Percentiles rank a stretch among this genome's conserved stretches.
phyloP scores from a whole-genome alignment of 352 stramenopile genomes.

The Phytophthora foliorum region DNA sequence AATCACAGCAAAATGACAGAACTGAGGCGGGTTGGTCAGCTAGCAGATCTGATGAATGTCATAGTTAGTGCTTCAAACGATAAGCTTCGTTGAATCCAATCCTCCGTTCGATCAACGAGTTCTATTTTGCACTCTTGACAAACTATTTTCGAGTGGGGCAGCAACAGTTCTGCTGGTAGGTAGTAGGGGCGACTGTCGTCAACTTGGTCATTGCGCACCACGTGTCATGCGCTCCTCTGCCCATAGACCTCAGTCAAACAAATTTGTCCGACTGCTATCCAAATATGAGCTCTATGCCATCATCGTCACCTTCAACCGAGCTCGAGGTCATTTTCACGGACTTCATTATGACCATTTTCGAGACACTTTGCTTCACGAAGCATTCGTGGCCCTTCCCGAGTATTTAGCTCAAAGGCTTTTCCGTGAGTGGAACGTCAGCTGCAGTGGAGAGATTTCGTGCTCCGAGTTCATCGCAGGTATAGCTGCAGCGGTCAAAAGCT shows the following conservation, averaged over 20 bases:
- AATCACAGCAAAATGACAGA: background rate
- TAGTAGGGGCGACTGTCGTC: too few species aligned
- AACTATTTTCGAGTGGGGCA: too few species aligned
- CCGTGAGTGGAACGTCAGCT: slow-evolving; percentile 42
- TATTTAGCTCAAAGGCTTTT: slow-evolving; percentile 49
- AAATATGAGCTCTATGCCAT: slow-evolving; percentile 34
- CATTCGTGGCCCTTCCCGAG: slow-evolving; percentile 41
- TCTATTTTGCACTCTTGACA: background rate
- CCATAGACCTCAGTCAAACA: background rate
- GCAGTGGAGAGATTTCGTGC: slow-evolving; percentile 32
- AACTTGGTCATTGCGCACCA: background rate
- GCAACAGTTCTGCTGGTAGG: too few species aligned
- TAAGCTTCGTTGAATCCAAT: background rate
- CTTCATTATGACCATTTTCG: slow-evolving; percentile 47
- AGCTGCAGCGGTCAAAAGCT: slow-evolving; percentile 40
- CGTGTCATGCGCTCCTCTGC: background rate
- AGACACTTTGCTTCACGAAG: slow-evolving; percentile 50
- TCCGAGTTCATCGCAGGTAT: slow-evolving; percentile 53
- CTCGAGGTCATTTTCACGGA: slow-evolving; percentile 41
- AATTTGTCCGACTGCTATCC: slow-evolving; percentile 23
- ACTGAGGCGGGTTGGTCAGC: background rate
- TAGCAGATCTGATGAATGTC: background rate
- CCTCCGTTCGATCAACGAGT: background rate
- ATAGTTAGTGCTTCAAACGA: background rate
- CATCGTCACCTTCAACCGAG: slow-evolving; percentile 51